A percentile compares a stretch with the other conserved stretches of the same genome.
Conservation (phyloP, 108 stramenopile genomes). For the Skeletonema menzelii region DNA sequence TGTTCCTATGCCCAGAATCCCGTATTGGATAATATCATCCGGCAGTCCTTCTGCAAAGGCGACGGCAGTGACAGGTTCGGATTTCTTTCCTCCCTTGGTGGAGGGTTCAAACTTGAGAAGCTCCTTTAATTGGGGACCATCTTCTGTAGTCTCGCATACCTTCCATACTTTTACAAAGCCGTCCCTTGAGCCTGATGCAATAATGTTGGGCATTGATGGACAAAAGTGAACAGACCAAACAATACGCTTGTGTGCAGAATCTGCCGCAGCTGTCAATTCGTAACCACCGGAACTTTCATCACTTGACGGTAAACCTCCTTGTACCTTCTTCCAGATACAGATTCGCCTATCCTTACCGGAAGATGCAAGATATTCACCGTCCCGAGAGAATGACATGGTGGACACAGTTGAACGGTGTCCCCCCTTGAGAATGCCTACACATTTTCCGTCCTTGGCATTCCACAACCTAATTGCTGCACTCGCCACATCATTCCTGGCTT, state of each 20-base stretch:
- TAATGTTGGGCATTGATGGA: conserved; percentile 57
- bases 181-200: conserved; percentile 85
- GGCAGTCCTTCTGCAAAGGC: conserved; percentile 62
- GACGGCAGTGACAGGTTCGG: conserved; percentile 78
- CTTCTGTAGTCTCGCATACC: conserved; percentile 34
- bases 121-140: conserved; percentile 33
- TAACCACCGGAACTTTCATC: conserved; percentile 23
- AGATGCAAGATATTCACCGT: conserved; percentile 75
- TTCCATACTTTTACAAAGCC: conserved; percentile 82
- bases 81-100: conserved; percentile 43
- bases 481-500: conserved; percentile 78
- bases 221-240: conserved; percentile 85
- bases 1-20: conserved; percentile 66
- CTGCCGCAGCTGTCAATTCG: conserved; percentile 57
- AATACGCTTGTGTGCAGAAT: conserved; percentile 87
- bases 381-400: conserved; percentile 76
- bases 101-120: conserved; percentile 44
- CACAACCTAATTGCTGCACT: conserved; percentile 81
- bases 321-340: conserved; percentile 73
- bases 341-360: conserved; percentile 88
- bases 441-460: conserved; percentile 67
- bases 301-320: not conserved
- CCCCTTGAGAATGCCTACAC: conserved; percentile 70
- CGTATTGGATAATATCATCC: conserved; percentile 4
- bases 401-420: conserved; percentile 87